Conservation (phyloP, 2,329 filamentous ascomycete species). For the Pestalotiopsis sp. region DNA sequence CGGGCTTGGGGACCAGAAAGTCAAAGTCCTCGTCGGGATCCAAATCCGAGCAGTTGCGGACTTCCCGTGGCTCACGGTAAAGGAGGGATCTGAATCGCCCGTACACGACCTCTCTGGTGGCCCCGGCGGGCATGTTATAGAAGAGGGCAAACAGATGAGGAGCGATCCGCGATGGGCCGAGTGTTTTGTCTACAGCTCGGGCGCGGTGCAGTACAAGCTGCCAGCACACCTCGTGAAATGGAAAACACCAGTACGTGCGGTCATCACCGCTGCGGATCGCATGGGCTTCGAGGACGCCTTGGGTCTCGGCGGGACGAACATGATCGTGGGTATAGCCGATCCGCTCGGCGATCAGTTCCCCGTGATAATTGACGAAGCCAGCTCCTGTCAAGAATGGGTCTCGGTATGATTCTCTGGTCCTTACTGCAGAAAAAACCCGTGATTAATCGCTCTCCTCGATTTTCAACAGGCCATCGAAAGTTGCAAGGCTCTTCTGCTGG, state of each 20-base stretch:
- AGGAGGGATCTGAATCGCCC: neutral
- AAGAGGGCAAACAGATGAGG: slow-evolving; percentile 21
- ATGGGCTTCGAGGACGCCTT: slow-evolving; percentile 11
- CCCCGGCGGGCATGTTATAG: slow-evolving; percentile 20
- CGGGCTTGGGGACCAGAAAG: neutral
- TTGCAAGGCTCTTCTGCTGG: neutral
- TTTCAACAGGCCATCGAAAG: neutral
- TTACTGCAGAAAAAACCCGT: slow-evolving; percentile 7
- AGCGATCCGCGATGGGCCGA: slow-evolving; percentile 15
- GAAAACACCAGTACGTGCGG: slow-evolving; percentile 20
- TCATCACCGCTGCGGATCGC: neutral
- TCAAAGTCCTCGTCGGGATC: slow-evolving; percentile 8
- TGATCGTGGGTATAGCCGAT: slow-evolving; percentile 12
- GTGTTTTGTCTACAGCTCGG: slow-evolving; percentile 2
- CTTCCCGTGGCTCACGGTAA: neutral
- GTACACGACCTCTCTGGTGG: too few species aligned
- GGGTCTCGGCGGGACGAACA: slow-evolving; percentile 9
- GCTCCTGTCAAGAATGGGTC: slow-evolving; percentile 21
- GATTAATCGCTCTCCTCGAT: neutral
- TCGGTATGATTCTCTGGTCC: slow-evolving; percentile 3
- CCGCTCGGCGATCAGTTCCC: slow-evolving; percentile 16
- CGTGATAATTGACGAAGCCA: slow-evolving; percentile 19
- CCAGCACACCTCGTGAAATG: slow-evolving; percentile 25
- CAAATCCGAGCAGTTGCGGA: neutral
- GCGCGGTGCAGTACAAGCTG: slow-evolving; percentile 20